Percentiles rank a stretch among this genome's conserved stretches.
phyloP scores from a whole-genome alignment of 495 filamentous ascomycete genomes.

The Hyaloscypha variabilis region DNA sequence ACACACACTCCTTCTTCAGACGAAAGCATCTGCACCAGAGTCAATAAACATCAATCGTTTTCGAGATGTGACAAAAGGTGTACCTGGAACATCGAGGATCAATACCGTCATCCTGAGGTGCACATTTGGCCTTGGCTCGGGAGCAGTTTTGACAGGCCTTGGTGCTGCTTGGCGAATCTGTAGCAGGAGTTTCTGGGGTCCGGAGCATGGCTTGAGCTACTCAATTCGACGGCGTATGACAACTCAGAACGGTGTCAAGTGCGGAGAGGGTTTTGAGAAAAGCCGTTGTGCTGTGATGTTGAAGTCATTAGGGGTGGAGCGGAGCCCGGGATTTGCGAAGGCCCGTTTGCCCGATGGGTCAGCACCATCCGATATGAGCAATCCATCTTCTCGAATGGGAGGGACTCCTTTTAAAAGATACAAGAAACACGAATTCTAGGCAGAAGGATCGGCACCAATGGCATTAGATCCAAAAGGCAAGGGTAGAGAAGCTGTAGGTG shows the following conservation, averaged over 20 bases:
- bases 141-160: constrained; percentile 27
- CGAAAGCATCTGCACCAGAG: constrained; percentile 24
- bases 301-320: background rate
- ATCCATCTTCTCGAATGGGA: too few species aligned
- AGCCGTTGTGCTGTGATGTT: background rate
- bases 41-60: background rate
- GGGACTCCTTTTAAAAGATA: too few species aligned
- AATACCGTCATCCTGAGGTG: constrained; percentile 6
- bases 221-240: background rate
- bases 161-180: background rate
- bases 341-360: background rate
- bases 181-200: background rate
- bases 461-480: too few species aligned
- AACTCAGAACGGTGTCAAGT: background rate
- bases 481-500: too few species aligned
- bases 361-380: too few species aligned
- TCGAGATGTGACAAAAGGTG: background rate
- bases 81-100: constrained; percentile 23
- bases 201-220: background rate
- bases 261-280: background rate
- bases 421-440: too few species aligned
- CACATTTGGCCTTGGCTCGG: constrained; percentile 26
- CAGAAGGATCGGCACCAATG: too few species aligned
- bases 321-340: background rate
- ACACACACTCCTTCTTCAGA: constrained; percentile 23